A percentile compares a stretch with the other conserved stretches of the same genome.
phyloP scores from a whole-genome alignment of 2,329 filamentous ascomycete species.

The Fusarium paranaense region DNA sequence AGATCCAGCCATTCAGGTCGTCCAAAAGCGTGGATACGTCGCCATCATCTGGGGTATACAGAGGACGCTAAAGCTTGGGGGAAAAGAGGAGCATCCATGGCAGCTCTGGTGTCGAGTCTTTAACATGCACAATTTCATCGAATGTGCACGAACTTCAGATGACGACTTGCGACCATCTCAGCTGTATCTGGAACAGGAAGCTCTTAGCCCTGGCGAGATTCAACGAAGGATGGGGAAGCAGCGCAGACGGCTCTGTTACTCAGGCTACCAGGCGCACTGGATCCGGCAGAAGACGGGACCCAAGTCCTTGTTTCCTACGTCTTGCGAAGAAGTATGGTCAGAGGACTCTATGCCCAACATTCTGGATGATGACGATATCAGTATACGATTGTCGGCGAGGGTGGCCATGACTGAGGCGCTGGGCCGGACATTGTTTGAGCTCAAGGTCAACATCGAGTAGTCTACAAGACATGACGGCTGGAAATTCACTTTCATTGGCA shows the following conservation, averaged over 20 bases:
- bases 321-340: slow-evolving; percentile 4
- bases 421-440: slow-evolving; percentile 32
- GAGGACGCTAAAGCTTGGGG: neutral
- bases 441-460: slow-evolving; percentile 17
- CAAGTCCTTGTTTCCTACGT: slow-evolving; percentile 31
- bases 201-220: slow-evolving; percentile 22
- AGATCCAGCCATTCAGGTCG: neutral
- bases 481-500: neutral
- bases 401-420: slow-evolving; percentile 22
- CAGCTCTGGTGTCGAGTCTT: slow-evolving; percentile 39
- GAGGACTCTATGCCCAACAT: slow-evolving; percentile 22
- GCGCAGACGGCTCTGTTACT: slow-evolving; percentile 17
- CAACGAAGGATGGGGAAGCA: slow-evolving; percentile 21
- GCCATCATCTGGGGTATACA: slow-evolving; percentile 40
- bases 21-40: neutral
- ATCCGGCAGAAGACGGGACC: neutral
- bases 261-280: neutral
- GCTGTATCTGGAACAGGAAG: slow-evolving; percentile 8
- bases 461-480: neutral
- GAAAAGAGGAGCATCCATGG: neutral
- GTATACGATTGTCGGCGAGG: slow-evolving; percentile 5
- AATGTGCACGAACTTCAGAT: neutral
- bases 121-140: slow-evolving; percentile 19
- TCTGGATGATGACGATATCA: neutral
- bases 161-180: slow-evolving; percentile 7